Evolutionary conservation across 371 early-diverging fungal species (phyloP), one percentile per base, ranked within the genome.

Genomic region (Actinomucor elegans): DNA sequence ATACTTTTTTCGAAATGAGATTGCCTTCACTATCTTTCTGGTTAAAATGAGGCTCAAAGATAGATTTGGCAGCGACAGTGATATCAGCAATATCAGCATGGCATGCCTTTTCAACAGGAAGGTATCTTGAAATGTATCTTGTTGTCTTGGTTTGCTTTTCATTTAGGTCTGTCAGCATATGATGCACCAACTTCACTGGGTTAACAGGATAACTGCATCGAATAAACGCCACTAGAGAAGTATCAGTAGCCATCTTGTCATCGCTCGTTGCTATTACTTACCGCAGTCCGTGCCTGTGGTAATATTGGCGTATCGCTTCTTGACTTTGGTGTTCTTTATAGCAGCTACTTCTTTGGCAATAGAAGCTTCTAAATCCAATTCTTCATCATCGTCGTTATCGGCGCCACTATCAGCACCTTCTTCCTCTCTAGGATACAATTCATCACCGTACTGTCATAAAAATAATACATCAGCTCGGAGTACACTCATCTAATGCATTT

Each of bases 71-170:
- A 50, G 82, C 53, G 2, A 47, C 53, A n/a, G 77, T 59, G 29
- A 91, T 87, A 42, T 85, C 84, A 10, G 59, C 64, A 50, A 84
- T 48, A 48, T 83, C 76, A 14, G 86, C 77, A 32, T 69, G 69
- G 57, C 86, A 84, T 0, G 81, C 83, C 44, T 82, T 78, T 26
- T 75, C 66, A 1, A 88, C 79, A 5, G 91, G 91, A 20, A 88
- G 64, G 15, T 86, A 64, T 15, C 89, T 76, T 26, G 80, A 82
- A 23, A 78, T 77, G 57, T 72, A 84, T 41, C 88, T 71, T 1
- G 91, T 84, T 40, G 75, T 77, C 52, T 85, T 78, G 27, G 65
- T 48, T 52, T 81, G 77, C 0, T 79, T 74, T 27, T 77, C 73
- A 46, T 70, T 59, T 24, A 89, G 59, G 53, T 88, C 88, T 2